These are phyloP conservation scores for Rhodomyrtus tomentosa DNA, from an alignment of 345 rosid species.

Conservation along the genomic window DNA sequence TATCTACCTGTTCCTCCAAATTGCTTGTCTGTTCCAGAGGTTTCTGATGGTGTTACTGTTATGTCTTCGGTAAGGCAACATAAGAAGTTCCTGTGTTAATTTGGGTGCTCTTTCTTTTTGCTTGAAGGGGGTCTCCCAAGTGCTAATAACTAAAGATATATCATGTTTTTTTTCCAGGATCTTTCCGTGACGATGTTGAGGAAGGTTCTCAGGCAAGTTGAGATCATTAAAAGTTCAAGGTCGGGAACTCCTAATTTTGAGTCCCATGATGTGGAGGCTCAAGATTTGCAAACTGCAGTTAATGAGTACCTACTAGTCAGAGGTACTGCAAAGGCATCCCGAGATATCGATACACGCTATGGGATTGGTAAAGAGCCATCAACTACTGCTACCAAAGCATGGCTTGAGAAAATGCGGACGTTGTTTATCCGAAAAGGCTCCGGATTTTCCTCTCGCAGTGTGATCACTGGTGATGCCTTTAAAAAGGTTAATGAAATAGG, in stretches of 20 bases:
- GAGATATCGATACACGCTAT: conserved; percentile 45
- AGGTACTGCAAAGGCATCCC: conserved; percentile 66
- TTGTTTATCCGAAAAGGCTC: conserved; percentile 87
- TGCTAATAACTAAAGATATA: neutral
- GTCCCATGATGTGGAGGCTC: conserved; percentile 69
- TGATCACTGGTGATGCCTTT: conserved; percentile 89
- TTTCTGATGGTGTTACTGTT: conserved; percentile 68
- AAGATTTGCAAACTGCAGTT: conserved; percentile 59
- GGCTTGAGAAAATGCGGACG: conserved; percentile 86
- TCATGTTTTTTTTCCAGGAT: conserved; percentile 43
- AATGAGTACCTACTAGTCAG: conserved; percentile 66
- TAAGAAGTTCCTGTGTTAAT: neutral
- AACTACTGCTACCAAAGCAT: conserved; percentile 68
- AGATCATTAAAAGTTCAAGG: conserved; percentile 53
- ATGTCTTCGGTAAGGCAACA: conserved; percentile 78
- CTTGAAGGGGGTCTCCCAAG: neutral
- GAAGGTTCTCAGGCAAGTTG: conserved; percentile 68
- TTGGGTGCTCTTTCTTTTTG: neutral
- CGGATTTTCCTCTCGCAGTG: conserved; percentile 95
- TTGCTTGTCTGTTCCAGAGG: conserved; percentile 82
- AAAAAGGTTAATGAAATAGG: conserved; percentile 76
- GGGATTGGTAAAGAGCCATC: conserved; percentile 44
- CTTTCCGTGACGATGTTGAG: conserved; percentile 61
- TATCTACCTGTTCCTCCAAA: conserved; percentile 93
- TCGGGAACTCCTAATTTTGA: conserved; percentile 82